These are phyloP conservation scores for Eucalyptus erythrocorys DNA, from an alignment of 345 rosid species.

Conservation along the genomic window DNA sequence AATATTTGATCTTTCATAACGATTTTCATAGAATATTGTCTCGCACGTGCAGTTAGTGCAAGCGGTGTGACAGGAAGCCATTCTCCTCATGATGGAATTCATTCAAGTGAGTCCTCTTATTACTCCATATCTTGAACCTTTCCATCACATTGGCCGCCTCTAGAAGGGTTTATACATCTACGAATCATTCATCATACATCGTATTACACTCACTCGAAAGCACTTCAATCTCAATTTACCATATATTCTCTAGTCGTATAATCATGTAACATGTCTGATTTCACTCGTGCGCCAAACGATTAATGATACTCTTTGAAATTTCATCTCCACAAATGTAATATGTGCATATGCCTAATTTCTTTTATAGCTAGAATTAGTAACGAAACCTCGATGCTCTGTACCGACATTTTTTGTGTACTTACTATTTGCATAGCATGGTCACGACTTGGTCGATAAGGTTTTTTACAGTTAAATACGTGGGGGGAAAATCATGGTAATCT, in stretches of 20 bases:
- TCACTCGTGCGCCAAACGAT: background rate
- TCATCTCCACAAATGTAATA: background rate
- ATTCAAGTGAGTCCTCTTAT: fast-evolving
- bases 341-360: background rate
- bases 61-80: fast-evolving
- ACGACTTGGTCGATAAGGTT: background rate
- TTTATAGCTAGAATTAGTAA: background rate
- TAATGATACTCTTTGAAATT: background rate
- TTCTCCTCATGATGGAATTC: fast-evolving
- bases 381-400: background rate
- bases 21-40: background rate
- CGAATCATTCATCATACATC: background rate
- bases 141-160: background rate
- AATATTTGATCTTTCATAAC: background rate
- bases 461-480: background rate
- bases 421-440: background rate
- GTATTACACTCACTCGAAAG: background rate
- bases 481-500: background rate
- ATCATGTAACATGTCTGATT: fast-evolving
- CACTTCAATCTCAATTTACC: background rate
- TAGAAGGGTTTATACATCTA: background rate
- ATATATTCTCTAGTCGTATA: background rate
- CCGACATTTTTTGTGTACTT: fast-evolving
- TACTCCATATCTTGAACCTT: background rate
- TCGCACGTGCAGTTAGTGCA: fast-evolving